Percentiles rank a stretch among this genome's conserved stretches.
These are phyloP conservation scores for Cladosporium sp. DNA, from an alignment of 2,329 filamentous ascomycete genomes.

Conservation along the genomic window DNA sequence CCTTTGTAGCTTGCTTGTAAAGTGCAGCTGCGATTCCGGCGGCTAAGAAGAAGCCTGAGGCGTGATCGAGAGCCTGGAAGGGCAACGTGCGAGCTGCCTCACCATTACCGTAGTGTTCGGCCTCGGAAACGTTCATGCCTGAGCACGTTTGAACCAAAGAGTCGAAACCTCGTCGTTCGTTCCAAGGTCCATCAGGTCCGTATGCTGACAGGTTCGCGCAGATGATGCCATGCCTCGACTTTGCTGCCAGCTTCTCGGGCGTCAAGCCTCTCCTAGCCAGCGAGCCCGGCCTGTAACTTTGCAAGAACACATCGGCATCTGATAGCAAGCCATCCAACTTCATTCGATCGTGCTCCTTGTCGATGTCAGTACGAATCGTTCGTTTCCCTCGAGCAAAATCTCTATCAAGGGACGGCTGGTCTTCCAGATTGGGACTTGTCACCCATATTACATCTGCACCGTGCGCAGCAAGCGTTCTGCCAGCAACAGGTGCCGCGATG, in stretches of 20 bases:
- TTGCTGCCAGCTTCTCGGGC: conserved; percentile 36
- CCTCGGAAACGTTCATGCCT: conserved; percentile 55
- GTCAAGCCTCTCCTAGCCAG: conserved; percentile 43
- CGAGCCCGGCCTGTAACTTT: conserved; percentile 47
- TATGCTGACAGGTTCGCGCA: conserved; percentile 53
- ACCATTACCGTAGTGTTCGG: conserved; percentile 39
- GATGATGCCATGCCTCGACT: conserved; percentile 37
- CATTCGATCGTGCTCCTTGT: conserved; percentile 20
- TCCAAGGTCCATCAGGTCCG: conserved; percentile 47
- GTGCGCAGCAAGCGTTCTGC: conserved; percentile 27
- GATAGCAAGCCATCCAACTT: conserved; percentile 31
- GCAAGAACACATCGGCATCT: conserved; percentile 41
- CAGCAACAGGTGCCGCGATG: conserved; percentile 28
- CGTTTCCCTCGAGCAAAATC: conserved; percentile 27
- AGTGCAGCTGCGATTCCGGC: conserved; percentile 51
- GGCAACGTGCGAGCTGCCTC: conserved; percentile 44
- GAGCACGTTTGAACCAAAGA: conserved; percentile 54
- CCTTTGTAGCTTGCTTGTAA: conserved; percentile 42
- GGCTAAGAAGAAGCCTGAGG: conserved; percentile 52
- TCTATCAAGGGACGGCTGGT: conserved; percentile 25
- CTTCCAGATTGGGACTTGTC: conserved; percentile 24
- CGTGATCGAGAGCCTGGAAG: conserved; percentile 56
- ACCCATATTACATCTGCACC: conserved; percentile 30
- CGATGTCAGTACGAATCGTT: conserved; percentile 33
- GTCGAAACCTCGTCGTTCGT: conserved; percentile 49